Evolutionary conservation across 768 basidiomycete genomes (phyloP), one percentile per base, ranked within the genome.

Genomic region (Boletus sp.): DNA sequence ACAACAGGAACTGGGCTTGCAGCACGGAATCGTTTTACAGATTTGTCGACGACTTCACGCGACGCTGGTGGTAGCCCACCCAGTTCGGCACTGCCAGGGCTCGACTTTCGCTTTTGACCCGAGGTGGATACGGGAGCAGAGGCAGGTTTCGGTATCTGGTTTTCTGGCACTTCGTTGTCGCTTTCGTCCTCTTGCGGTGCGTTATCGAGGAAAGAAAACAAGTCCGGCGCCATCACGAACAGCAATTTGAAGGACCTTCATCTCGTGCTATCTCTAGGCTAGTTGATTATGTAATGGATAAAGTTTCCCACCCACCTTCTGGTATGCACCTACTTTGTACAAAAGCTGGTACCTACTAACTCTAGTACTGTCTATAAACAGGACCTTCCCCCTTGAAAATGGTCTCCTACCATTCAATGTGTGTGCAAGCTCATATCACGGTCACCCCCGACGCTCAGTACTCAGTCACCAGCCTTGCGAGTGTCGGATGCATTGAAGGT

Each of bases 1-100:
- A 93, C 85, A 0, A 92, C 78, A 8, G 93, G 90, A 50, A 80
- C 79, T 5, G 86, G 85, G 3, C 84, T 79, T 0, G 75, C 77
- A n/a, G 84, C 57, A 37, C 87, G 78, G 5, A 78, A 69, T 64
- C 80, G 84, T 71, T 93, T 93, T 1, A 71, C 62, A 3, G 73
- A 54, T 52, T 68, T 61, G 17, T 65, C 70, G 3, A 77, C 72
- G 39, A 63, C 69, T 35, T 65, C 65, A 47, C 57, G 66, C 29
- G 60, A 62, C 0, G 13, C 55, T 11, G 52, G 57, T 29, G 29
- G 57, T 13, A 40, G 50, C 32, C 53, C 30, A 17, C 30, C 35
- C n/a, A 35, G 45, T 41, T 57, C 56, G 23, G 17, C 38, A 47
- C 23, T 40, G 10, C 53, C 29, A 21, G 57, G 50, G 37, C 58